These are phyloP conservation scores for Prunella vulgaris DNA, from an alignment of 257 asterid species.

Conservation along the genomic window DNA sequence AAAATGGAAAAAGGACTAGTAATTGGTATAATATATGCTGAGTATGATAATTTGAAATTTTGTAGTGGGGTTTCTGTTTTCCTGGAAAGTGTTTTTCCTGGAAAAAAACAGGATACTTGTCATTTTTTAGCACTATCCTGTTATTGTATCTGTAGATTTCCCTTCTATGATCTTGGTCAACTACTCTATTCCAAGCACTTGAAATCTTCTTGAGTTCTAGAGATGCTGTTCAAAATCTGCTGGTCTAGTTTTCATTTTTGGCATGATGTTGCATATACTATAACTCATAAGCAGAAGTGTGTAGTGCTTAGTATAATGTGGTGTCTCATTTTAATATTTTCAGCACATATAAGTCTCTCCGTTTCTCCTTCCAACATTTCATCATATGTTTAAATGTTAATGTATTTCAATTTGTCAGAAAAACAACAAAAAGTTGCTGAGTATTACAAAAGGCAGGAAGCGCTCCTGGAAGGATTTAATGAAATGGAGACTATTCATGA, in stretches of 20 bases:
- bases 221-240: not conserved
- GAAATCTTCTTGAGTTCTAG: not conserved
- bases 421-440: conserved; percentile 64
- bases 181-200: not conserved
- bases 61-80: not conserved
- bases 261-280: not conserved
- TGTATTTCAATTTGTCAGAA: conserved; percentile 28
- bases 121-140: not conserved
- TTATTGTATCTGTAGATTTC: not conserved
- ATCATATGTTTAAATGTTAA: not conserved
- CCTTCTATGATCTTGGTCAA: not conserved
- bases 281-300: not conserved
- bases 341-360: not conserved
- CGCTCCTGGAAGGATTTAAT: conserved; percentile 70
- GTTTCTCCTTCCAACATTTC: not conserved
- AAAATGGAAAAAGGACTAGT: not conserved
- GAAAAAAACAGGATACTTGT: not conserved
- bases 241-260: not conserved
- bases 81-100: not conserved
- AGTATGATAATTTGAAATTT: not conserved
- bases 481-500: conserved; percentile 82
- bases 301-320: not conserved
- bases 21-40: no score
- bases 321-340: not conserved
- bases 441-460: conserved; percentile 76